Percentiles rank a stretch among this genome's conserved stretches.
Evolutionary conservation across 352 stramenopile species (phyloP).

Genomic region (Globisporangium parvum): DNA sequence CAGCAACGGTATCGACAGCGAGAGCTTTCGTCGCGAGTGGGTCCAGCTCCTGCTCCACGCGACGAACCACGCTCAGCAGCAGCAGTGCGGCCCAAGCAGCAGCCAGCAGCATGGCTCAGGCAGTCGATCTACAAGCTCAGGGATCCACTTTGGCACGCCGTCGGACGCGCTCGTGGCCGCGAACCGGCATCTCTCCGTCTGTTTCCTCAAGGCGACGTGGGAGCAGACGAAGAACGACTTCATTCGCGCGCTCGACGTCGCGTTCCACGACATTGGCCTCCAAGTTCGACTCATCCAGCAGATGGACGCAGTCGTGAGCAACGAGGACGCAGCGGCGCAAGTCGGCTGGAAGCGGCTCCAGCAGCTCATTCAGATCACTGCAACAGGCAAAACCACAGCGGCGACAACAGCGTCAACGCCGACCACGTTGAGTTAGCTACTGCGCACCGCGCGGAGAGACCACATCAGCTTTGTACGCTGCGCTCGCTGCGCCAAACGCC

Average conservation of each 20-base stretch:
- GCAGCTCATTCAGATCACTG: constrained; percentile 37
- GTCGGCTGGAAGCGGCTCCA: constrained; percentile 28
- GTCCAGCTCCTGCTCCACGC: constrained; percentile 22
- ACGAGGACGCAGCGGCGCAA: constrained; percentile 5
- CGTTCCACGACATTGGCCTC: constrained; percentile 36
- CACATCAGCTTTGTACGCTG: constrained; percentile 29
- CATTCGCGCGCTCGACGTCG: constrained; percentile 26
- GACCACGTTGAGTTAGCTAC: constrained; percentile 1
- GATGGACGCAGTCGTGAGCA: constrained; percentile 24
- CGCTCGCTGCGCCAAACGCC: constrained; percentile 30
- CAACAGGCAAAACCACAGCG: constrained; percentile 4
- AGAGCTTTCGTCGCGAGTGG: constrained; percentile 27
- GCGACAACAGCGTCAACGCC: background rate
- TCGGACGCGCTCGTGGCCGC: constrained; percentile 22
- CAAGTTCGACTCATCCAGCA: constrained; percentile 43
- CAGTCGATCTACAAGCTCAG: constrained; percentile 1
- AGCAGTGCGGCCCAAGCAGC: constrained; percentile 15
- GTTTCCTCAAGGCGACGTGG: constrained; percentile 35
- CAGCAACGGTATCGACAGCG: constrained; percentile 6
- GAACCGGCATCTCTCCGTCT: constrained; percentile 24
- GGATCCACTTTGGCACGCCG: constrained; percentile 28
- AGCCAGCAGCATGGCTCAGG: constrained; percentile 1
- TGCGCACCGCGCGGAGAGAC: background rate
- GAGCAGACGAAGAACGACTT: constrained; percentile 37
- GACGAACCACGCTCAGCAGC: constrained; percentile 34